Conservation (phyloP, 164 flowering plant genomes). For the Magnolia kwangsiensis region DNA sequence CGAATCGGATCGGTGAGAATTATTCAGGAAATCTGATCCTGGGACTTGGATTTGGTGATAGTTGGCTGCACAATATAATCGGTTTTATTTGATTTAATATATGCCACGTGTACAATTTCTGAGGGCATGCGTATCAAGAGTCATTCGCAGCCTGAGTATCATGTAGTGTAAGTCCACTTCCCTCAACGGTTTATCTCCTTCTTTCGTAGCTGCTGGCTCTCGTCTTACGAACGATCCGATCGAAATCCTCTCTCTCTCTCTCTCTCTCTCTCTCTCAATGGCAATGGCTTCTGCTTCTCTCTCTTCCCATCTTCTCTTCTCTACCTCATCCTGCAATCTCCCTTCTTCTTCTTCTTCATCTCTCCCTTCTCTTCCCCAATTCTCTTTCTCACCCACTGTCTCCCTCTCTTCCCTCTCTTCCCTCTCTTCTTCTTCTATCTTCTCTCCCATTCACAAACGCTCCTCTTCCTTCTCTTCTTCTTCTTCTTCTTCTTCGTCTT, state of each 20-base stretch:
- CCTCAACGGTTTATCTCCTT: slow-evolving; percentile 1
- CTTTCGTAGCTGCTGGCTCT: not conserved
- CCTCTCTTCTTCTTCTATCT: slow-evolving; percentile 35
- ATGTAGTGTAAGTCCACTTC: not conserved
- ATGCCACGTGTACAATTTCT: too few relatives aligned
- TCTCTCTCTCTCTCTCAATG: slow-evolving; percentile 2
- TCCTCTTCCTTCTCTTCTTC: not conserved
- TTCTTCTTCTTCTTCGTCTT: slow-evolving; percentile 14
- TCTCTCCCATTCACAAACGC: not conserved
- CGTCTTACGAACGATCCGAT: not conserved
- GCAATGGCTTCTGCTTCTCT: slow-evolving; percentile 40
- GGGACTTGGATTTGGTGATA: too few relatives aligned
- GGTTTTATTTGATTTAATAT: too few relatives aligned
- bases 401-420: slow-evolving; percentile 25
- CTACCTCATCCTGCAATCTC: slow-evolving; percentile 15
- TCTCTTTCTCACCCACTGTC: slow-evolving; percentile 19
- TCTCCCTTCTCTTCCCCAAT: slow-evolving; percentile 21
- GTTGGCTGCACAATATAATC: too few relatives aligned
- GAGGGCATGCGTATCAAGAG: too few relatives aligned
- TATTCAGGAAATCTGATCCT: too few relatives aligned
- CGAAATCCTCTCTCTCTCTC: not conserved
- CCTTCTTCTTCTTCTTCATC: slow-evolving; percentile 19
- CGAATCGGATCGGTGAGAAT: too few relatives aligned
- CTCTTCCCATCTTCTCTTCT: slow-evolving; percentile 43
- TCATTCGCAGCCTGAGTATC: too few relatives aligned